Percentiles rank a stretch among this genome's conserved stretches.
These are phyloP conservation scores for Pyricularia grisea DNA, from an alignment of 2,329 filamentous ascomycete genomes.

Conservation along the genomic window DNA sequence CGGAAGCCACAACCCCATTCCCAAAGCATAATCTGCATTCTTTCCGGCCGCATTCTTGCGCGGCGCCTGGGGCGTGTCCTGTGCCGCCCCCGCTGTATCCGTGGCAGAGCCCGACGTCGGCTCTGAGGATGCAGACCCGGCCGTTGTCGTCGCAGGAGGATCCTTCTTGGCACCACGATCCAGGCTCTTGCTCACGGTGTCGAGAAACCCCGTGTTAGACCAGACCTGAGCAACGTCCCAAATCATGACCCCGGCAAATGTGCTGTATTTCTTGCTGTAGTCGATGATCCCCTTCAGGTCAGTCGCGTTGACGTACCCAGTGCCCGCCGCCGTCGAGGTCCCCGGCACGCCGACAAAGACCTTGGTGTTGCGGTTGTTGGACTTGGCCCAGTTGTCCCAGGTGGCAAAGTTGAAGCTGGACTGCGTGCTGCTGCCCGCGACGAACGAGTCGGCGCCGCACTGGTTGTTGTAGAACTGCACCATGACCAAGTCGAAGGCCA, in stretches of 20 bases:
- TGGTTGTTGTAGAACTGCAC: slow-evolving; percentile 64
- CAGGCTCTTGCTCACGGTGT: slow-evolving; percentile 28
- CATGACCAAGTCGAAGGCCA: slow-evolving; percentile 50
- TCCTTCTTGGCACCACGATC: slow-evolving; percentile 3
- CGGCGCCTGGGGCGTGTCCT: background rate
- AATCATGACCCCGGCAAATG: slow-evolving; percentile 60
- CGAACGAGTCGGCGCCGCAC: slow-evolving; percentile 50
- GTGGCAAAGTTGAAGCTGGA: slow-evolving; percentile 50
- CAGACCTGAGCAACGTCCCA: slow-evolving; percentile 58
- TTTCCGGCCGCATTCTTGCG: background rate
- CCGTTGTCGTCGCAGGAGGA: too few relatives aligned
- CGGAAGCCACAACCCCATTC: background rate
- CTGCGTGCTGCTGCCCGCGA: slow-evolving; percentile 29
- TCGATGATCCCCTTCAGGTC: slow-evolving; percentile 39
- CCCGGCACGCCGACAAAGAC: slow-evolving; percentile 53
- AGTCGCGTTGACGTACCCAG: slow-evolving; percentile 42
- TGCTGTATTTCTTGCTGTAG: slow-evolving; percentile 43
- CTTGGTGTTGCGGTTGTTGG: slow-evolving; percentile 50
- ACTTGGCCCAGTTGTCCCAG: slow-evolving; percentile 55
- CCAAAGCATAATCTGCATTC: too few relatives aligned
- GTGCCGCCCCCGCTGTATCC: too few relatives aligned
- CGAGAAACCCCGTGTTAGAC: slow-evolving; percentile 45
- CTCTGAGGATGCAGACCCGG: too few relatives aligned
- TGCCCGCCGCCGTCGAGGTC: slow-evolving; percentile 36
- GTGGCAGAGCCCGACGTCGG: too few relatives aligned